Evolutionary conservation across 2,329 filamentous ascomycete species (phyloP), one percentile per base, ranked within the genome.

Genomic region (Pseudogymnoascus sp.): DNA sequence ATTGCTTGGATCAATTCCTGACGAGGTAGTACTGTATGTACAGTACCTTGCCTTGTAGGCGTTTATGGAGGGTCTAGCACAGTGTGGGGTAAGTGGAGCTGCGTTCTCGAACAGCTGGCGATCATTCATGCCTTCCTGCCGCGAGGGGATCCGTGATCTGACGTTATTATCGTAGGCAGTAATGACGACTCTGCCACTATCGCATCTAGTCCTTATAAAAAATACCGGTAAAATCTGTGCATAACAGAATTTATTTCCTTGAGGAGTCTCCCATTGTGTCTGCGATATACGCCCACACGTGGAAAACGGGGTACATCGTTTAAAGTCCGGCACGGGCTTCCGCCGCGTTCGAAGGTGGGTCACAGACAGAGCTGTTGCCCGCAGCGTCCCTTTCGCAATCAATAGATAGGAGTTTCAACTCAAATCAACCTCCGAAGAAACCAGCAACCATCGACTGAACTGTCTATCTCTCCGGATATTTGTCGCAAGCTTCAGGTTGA

Each of bases 51-150:
- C 28, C 50, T 56, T 56, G 50, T 56, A 56, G 25, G 50, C 50
- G 28, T 56, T 56, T 56, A 3, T 34, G 28, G 50, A 56, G 50
- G 50, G 50, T 56, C 28, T 56, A 56, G 28, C 50, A 56, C 50
- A 56, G 50, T 56, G 50, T 56, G 50, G 50, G 50, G 50, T 56
- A 56, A 56, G 50, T 56, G 50, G 50, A 56, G 50, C 50, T 14
- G 50, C 4, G 28, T 36, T 56, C 50, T 56, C 28, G 50, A 34
- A 56, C 28, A 56, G 5, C 16, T 56, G 50, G 50, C 50, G 50
- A 56, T 56, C 50, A 56, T 36, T 56, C 50, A 56, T 56, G 28
- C 28, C 28, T 56, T 56, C 28, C 10, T 34, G 2, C 28, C 11
- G 28, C 6, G 10, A 56, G 28, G 5, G 7, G n/a, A 56, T 36